A percentile compares a stretch with the other conserved stretches of the same genome.
phyloP scores from a whole-genome alignment of 306 rosid genomes.

The Rosa lucieae region DNA sequence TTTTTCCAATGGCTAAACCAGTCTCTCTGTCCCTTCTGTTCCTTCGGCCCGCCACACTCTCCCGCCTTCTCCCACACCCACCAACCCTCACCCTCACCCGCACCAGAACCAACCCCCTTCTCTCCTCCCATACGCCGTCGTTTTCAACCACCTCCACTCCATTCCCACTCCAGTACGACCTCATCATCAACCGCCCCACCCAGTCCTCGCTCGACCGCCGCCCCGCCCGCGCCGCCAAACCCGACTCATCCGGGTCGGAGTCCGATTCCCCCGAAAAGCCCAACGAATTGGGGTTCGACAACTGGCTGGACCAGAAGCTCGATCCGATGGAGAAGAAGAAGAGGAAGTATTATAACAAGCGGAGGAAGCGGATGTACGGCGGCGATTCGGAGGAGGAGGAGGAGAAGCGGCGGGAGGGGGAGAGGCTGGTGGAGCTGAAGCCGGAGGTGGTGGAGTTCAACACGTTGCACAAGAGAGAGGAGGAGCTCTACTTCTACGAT shows the following conservation, averaged over 20 bases:
- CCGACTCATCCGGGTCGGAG: constrained; percentile 32
- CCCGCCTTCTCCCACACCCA: constrained; percentile 29
- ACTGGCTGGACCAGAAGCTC: constrained; percentile 65
- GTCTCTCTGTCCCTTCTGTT: constrained; percentile 33
- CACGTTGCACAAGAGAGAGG: constrained; percentile 71
- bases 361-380: constrained; percentile 85
- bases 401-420: constrained; percentile 32
- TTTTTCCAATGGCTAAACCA: constrained; percentile 40
- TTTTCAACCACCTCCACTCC: constrained; percentile 56
- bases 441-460: constrained; percentile 82
- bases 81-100: constrained; percentile 16
- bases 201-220: constrained; percentile 32
- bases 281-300: constrained; percentile 46
- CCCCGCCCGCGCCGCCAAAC: constrained; percentile 35
- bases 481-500: constrained; percentile 76
- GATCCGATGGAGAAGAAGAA: constrained; percentile 66
- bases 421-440: constrained; percentile 64
- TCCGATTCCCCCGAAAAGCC: constrained; percentile 30
- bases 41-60: constrained; percentile 28
- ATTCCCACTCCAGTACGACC: constrained; percentile 87
- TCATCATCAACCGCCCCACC: constrained; percentile 67
- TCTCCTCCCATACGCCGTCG: constrained; percentile 18
- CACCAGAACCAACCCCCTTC: background rate
- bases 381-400: constrained; percentile 79
- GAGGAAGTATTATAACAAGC: constrained; percentile 73